A percentile compares a stretch with the other conserved stretches of the same genome.
These are phyloP conservation scores for Alternaria alternata DNA, from an alignment of 2,329 filamentous ascomycete species.

Conservation along the genomic window DNA sequence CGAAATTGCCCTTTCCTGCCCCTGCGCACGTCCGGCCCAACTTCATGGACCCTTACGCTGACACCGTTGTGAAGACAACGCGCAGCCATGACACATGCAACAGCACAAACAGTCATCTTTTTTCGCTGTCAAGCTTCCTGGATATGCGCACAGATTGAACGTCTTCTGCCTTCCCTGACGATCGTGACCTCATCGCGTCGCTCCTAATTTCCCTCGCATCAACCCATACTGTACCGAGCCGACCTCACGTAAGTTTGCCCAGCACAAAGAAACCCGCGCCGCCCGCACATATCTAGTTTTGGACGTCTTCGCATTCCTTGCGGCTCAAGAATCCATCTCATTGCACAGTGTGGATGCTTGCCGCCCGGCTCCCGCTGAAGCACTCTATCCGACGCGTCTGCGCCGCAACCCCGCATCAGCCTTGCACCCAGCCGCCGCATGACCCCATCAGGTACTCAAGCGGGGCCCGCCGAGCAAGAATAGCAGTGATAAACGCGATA, in stretches of 20 bases:
- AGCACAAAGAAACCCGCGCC: neutral
- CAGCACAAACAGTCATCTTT: neutral
- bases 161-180: neutral
- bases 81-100: neutral
- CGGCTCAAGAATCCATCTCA: conserved; percentile 5
- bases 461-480: conserved; percentile 10
- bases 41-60: neutral
- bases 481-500: conserved; percentile 7
- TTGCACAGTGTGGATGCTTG: conserved; percentile 9
- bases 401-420: conserved; percentile 22
- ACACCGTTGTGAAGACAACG: neutral
- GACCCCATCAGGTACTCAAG: neutral
- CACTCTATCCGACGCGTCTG: conserved; percentile 16
- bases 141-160: neutral
- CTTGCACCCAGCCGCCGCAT: conserved; percentile 7
- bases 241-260: neutral
- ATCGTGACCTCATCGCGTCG: neutral
- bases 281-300: neutral
- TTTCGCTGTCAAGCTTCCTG: neutral
- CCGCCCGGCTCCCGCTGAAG: conserved; percentile 6
- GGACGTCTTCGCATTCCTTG: neutral
- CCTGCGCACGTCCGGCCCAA: neutral
- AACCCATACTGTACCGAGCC: neutral
- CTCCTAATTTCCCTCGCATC: neutral
- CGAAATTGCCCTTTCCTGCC: conserved; percentile 1